These are phyloP conservation scores for Ceratocystis diversiconidia DNA, from an alignment of 2,329 filamentous ascomycete species.

Conservation along the genomic window DNA sequence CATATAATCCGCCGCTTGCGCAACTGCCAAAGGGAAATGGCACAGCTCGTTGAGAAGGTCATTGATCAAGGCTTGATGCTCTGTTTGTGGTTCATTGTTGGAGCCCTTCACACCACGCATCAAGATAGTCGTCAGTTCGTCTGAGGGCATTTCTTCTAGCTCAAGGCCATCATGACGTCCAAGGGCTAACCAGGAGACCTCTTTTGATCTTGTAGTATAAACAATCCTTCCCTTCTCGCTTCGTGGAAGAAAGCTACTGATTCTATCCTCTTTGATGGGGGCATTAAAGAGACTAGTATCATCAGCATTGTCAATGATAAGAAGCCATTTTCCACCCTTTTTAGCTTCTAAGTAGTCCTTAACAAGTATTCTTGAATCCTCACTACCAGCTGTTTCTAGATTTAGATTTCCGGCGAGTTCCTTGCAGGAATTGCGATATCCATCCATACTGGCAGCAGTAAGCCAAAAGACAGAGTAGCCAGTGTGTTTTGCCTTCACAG, in stretches of 20 bases:
- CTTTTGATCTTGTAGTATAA: constrained; percentile 1
- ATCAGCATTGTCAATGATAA: constrained; percentile 22
- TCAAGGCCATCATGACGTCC: too few relatives aligned
- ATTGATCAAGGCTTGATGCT: too few relatives aligned
- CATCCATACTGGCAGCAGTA: neutral
- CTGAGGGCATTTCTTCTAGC: neutral
- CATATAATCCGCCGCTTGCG: constrained; percentile 19
- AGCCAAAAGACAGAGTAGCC: neutral
- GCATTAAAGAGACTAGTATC: constrained; percentile 8
- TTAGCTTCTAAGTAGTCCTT: constrained; percentile 18
- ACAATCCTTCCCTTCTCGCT: constrained; percentile 13
- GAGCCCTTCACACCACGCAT: too few relatives aligned
- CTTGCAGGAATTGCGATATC: neutral
- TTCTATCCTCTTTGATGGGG: neutral
- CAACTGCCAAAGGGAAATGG: constrained; percentile 19
- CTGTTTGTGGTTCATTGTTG: too few relatives aligned
- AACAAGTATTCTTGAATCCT: constrained; percentile 14
- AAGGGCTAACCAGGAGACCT: neutral
- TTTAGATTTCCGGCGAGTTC: neutral
- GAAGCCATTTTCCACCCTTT: constrained; percentile 20
- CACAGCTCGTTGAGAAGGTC: neutral
- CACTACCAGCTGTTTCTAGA: neutral
- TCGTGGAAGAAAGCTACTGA: constrained; percentile 23
- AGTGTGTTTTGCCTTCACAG: neutral
- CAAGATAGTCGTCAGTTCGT: neutral